These are phyloP conservation scores for Apiospora pterosperma DNA, from an alignment of 2,329 filamentous ascomycete species.

Conservation along the genomic window DNA sequence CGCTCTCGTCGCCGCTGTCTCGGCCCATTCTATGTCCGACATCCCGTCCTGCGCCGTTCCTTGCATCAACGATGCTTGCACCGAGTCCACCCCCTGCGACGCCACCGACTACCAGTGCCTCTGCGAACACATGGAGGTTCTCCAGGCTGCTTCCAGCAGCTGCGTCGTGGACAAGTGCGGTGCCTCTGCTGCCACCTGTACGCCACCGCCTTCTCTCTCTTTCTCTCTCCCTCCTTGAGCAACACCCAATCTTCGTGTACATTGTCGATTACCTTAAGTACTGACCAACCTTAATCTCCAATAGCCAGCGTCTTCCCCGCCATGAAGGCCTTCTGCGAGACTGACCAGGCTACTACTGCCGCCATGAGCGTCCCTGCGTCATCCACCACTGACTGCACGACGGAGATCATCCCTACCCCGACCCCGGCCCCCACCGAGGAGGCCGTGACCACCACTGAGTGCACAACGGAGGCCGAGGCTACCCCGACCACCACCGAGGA, in stretches of 20 bases:
- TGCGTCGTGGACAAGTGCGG: slow-evolving; percentile 20
- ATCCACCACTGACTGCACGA: neutral
- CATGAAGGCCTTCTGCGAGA: slow-evolving; percentile 17
- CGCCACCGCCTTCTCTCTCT: neutral
- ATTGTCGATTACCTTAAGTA: too few relatives aligned
- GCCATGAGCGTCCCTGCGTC: neutral
- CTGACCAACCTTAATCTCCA: neutral
- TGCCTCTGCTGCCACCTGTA: slow-evolving; percentile 13
- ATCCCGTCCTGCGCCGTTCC: slow-evolving; percentile 20
- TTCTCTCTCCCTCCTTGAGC: neutral
- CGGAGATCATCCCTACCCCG: neutral
- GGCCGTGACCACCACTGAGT: neutral
- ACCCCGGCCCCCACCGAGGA: neutral
- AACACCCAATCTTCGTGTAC: neutral
- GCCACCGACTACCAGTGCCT: slow-evolving; percentile 21
- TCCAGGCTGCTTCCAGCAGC: slow-evolving; percentile 15
- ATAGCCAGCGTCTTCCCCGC: slow-evolving; percentile 19
- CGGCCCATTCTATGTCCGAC: slow-evolving; percentile 18
- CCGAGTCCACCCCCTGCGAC: slow-evolving; percentile 14
- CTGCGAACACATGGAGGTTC: slow-evolving; percentile 17
- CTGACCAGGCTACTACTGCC: neutral
- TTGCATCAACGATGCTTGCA: slow-evolving; percentile 16
- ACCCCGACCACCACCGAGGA: neutral
- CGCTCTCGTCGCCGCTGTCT: slow-evolving; percentile 16
- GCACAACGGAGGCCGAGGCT: neutral